These are phyloP conservation scores for Sordariomycetes sp. DNA, from an alignment of 2,329 filamentous ascomycete species.

Conservation along the genomic window DNA sequence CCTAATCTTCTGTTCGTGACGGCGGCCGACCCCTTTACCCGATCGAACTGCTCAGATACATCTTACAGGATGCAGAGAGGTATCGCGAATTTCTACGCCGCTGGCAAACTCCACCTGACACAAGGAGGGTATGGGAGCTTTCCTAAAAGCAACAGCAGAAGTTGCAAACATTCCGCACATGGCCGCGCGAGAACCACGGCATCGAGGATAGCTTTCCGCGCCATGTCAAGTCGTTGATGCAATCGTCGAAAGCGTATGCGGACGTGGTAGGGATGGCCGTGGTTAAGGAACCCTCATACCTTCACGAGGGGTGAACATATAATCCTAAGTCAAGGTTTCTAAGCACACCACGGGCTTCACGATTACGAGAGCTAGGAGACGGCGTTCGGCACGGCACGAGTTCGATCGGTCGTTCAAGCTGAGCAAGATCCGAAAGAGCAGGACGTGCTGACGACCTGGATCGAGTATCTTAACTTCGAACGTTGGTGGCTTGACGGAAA, in stretches of 20 bases:
- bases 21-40: constrained; percentile 19
- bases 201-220: not conserved
- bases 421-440: constrained; percentile 15
- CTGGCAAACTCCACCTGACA: constrained; percentile 10
- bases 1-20: too few relatives aligned
- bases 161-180: constrained; percentile 19
- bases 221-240: constrained; percentile 7
- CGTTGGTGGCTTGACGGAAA: constrained; percentile 14
- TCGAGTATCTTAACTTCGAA: constrained; percentile 24
- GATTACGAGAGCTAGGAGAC: constrained; percentile 15
- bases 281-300: constrained; percentile 7
- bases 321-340: not conserved
- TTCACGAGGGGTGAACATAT: constrained; percentile 1
- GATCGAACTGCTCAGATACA: constrained; percentile 14
- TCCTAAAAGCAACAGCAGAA: constrained; percentile 15
- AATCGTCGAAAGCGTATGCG: constrained; percentile 10
- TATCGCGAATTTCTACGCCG: constrained; percentile 16
- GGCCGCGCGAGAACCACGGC: constrained; percentile 16
- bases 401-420: constrained; percentile 18
- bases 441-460: constrained; percentile 23
- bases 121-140: constrained; percentile 6
- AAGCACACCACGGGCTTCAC: constrained; percentile 7
- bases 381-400: constrained; percentile 15
- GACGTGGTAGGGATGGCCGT: constrained; percentile 3
- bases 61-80: constrained; percentile 11